phyloP scores from a whole-genome alignment of 164 flowering plant species.

The Pachysandra terminalis region DNA sequence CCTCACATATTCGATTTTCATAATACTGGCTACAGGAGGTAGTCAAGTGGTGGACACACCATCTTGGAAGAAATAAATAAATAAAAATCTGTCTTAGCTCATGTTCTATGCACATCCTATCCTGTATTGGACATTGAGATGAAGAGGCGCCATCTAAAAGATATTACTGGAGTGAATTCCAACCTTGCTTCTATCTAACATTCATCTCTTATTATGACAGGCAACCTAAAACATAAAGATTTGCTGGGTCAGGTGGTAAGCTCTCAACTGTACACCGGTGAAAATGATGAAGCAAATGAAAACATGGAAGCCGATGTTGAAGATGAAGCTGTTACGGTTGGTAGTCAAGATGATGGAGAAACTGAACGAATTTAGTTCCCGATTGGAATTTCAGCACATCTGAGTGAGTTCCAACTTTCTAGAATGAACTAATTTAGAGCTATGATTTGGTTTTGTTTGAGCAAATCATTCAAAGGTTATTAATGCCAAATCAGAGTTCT shows the following conservation, averaged over 20 bases:
- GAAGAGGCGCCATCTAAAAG: background rate
- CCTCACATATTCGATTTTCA: background rate
- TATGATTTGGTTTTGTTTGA: background rate
- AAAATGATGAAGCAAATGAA: conserved; percentile 24
- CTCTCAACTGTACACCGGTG: conserved; percentile 62
- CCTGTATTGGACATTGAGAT: too few species aligned
- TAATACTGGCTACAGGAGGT: background rate
- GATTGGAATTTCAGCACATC: too few species aligned
- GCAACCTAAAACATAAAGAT: conserved; percentile 82
- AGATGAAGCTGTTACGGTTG: conserved; percentile 23
- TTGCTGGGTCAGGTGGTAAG: conserved; percentile 74
- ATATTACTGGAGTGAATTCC: background rate
- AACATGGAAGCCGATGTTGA: conserved; percentile 22
- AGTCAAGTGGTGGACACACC: background rate
- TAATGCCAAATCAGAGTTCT: too few species aligned
- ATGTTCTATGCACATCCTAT: too few species aligned
- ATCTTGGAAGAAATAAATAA: too few species aligned
- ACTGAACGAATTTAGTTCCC: conserved; percentile 7
- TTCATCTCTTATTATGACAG: conserved; percentile 30
- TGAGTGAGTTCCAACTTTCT: background rate
- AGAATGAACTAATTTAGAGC: background rate
- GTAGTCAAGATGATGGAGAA: conserved; percentile 24
- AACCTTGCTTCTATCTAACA: background rate
- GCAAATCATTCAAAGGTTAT: too few species aligned
- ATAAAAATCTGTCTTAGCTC: too few species aligned